phyloP scores from a whole-genome alignment of 805 yeast genomes.

The Kluyveromyces wickerhamii region DNA sequence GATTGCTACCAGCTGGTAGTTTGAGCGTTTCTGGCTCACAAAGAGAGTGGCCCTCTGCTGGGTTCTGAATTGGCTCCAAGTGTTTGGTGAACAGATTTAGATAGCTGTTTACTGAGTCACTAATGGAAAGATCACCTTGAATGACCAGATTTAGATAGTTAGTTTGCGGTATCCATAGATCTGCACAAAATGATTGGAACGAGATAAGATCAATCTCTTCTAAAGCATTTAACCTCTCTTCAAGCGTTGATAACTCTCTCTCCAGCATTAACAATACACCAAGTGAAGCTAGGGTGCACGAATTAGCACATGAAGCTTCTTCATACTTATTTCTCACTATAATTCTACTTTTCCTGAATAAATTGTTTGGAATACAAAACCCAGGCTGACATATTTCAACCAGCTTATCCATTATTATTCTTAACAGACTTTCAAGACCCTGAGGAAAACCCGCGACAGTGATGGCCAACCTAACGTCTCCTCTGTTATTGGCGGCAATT shows the following conservation, averaged over 20 bases:
- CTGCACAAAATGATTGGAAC: constrained; percentile 26
- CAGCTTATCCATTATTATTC: constrained; percentile 29
- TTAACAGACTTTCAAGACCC: constrained; percentile 33
- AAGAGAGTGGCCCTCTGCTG: neutral
- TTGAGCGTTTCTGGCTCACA: constrained; percentile 33
- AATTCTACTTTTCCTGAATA: constrained; percentile 41
- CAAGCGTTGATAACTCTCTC: constrained; percentile 44
- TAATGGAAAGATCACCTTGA: constrained; percentile 40
- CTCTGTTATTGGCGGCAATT: constrained; percentile 44
- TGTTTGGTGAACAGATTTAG: constrained; percentile 13
- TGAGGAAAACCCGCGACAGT: constrained; percentile 45
- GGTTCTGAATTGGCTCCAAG: neutral
- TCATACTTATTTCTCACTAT: constrained; percentile 41
- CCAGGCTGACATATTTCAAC: constrained; percentile 14
- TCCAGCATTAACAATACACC: constrained; percentile 49
- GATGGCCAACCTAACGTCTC: constrained; percentile 46
- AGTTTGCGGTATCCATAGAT: constrained; percentile 21
- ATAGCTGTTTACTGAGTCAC: constrained; percentile 20
- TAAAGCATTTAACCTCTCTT: constrained; percentile 47
- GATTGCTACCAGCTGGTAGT: constrained; percentile 33
- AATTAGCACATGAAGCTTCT: constrained; percentile 34
- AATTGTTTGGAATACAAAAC: constrained; percentile 22
- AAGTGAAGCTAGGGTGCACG: constrained; percentile 41
- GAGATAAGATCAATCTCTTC: constrained; percentile 38
- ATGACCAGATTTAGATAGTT: constrained; percentile 37